Base-by-base conservation (phyloP, 2,329 filamentous ascomycete genomes). In the Coniochaeta ligniaria region DNA sequence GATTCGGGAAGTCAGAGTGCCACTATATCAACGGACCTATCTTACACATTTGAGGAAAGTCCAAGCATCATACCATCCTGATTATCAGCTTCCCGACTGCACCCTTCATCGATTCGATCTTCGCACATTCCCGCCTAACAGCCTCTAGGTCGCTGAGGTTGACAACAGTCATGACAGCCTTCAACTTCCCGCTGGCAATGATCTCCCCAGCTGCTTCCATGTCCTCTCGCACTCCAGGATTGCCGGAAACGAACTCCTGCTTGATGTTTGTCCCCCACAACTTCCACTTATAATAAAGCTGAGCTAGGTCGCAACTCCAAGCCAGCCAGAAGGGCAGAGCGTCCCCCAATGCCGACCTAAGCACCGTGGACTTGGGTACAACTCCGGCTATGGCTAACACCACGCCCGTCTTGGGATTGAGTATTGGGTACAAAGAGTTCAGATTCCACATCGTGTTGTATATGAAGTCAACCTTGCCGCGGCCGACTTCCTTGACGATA, bases 391-490 rank as follows among this genome's bases (percentile, higher is more conserved):
- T 77, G 41, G 74, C 76, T n/a, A 75, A 66, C 16, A 79, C 65
- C 6, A 75, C 73, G 2, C 78, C 78, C 1, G 67, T 71, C 1
- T 69, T 54, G 0, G 66, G 70, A 14, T 76, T 73, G n/a, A 74
- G 64, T 3, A 80, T 63, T 4, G 74, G 67, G n/a, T 83, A 72
- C 35, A 72, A 74, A 3, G 69, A 64, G 4, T 69, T 64, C 56
- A 82, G 67, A 14, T 64, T 63, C 63, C 73, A 75, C 43, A 78
- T 75, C 24, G 82, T 83, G 66, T 81, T 82, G 57, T 78, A 74
- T 28, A 80, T 73, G 59, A 83, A 75, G 64, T 84, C 82, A 3
- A 83, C 75, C 20, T 70, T 77, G 26, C 75, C 76, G 2, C 65
- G 66, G 2, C 74, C 71, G 1, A 83, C 73, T 17, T 60, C 68